These are phyloP conservation scores for Musa itinerans DNA, from an alignment of 176 grass and related monocot genomes.

Conservation along the genomic window DNA sequence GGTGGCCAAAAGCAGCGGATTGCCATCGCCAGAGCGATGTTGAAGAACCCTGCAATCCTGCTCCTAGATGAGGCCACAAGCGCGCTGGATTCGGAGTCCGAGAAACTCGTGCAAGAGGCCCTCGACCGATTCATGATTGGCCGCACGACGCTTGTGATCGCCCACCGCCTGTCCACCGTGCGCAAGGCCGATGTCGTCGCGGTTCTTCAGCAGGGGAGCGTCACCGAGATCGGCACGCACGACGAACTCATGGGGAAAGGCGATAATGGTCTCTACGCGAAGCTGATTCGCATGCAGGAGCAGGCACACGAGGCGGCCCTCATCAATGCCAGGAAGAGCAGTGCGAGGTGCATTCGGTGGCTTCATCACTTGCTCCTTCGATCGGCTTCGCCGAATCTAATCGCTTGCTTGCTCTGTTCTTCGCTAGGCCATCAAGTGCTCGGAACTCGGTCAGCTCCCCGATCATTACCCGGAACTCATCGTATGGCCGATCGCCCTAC, in stretches of 20 bases:
- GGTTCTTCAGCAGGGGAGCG: constrained; percentile 64
- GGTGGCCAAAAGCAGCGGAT: constrained; percentile 97
- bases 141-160: constrained; percentile 89
- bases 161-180: constrained; percentile 88
- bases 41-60: constrained; percentile 92
- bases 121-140: constrained; percentile 99
- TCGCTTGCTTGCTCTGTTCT: not conserved
- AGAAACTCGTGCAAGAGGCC: constrained; percentile 97
- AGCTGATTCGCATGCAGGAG: constrained; percentile 96
- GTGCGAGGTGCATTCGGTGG: constrained; percentile 41
- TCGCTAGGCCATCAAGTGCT: constrained; percentile 60
- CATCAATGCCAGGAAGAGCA: constrained; percentile 63
- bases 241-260: constrained; percentile 81
- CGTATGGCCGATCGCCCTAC: constrained; percentile 82
- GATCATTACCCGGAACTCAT: constrained; percentile 92
- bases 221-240: constrained; percentile 83
- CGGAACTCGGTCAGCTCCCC: constrained; percentile 94
- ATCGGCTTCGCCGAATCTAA: not conserved
- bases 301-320: constrained; percentile 84
- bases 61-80: constrained; percentile 94
- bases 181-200: constrained; percentile 93
- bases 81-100: constrained; percentile 86
- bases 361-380: not conserved
- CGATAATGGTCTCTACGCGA: constrained; percentile 62
- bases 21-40: constrained; percentile 89